Conservation (phyloP, 1,139 yeast genomes). For the Magnusiomyces sp. region DNA sequence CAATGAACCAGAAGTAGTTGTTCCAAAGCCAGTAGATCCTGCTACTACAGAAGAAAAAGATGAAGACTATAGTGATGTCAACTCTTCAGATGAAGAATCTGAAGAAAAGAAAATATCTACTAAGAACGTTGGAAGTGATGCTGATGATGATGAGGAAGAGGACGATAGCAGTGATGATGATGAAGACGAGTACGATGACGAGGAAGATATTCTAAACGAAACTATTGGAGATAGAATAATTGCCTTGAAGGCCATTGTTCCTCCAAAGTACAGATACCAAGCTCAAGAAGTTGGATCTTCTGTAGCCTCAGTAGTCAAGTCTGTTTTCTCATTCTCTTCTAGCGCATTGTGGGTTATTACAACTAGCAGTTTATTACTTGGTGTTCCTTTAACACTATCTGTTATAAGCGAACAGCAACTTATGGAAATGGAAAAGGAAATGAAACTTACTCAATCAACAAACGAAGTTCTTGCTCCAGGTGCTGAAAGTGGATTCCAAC, state of each 20-base stretch:
- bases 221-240: constrained; percentile 76
- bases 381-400: constrained; percentile 87
- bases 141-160: constrained; percentile 14
- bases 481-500: constrained; percentile 48
- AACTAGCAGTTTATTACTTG: constrained; percentile 75
- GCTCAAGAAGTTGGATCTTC: constrained; percentile 29
- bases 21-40: neutral
- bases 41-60: constrained; percentile 13
- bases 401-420: constrained; percentile 88
- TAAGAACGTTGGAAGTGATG: constrained; percentile 12
- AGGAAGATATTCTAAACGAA: constrained; percentile 74
- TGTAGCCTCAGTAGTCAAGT: constrained; percentile 28
- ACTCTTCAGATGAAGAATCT: constrained; percentile 14
- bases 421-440: constrained; percentile 88
- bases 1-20: neutral
- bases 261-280: constrained; percentile 73
- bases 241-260: constrained; percentile 85
- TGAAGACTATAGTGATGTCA: constrained; percentile 10
- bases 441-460: constrained; percentile 77
- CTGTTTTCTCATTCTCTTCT: constrained; percentile 54
- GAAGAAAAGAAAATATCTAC: constrained; percentile 1
- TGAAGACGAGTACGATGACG: constrained; percentile 57
- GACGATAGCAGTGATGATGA: constrained; percentile 33
- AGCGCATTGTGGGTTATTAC: constrained; percentile 76
- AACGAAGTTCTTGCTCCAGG: constrained; percentile 74